phyloP scores from a whole-genome alignment of 306 rosid species.

The Cucurbita argyrosperma region DNA sequence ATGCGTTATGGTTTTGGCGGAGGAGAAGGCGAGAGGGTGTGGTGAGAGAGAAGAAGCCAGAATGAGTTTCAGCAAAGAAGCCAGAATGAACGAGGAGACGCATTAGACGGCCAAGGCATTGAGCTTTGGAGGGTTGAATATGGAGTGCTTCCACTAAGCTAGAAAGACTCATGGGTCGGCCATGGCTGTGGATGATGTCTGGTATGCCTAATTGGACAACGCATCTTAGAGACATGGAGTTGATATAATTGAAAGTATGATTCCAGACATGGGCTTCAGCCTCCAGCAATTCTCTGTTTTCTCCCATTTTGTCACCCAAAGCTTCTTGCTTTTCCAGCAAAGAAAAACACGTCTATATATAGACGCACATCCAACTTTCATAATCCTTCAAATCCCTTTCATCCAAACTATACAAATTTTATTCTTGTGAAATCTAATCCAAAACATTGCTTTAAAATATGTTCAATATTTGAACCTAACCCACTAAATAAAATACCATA shows the following conservation, averaged over 20 bases:
- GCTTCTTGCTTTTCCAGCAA: not conserved
- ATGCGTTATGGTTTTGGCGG: not conserved
- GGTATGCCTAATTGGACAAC: constrained; percentile 17
- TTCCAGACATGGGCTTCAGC: constrained; percentile 21
- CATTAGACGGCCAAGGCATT: constrained; percentile 22
- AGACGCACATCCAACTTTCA: not conserved
- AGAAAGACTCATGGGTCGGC: constrained; percentile 35
- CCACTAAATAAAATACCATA: no score
- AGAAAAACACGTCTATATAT: not conserved
- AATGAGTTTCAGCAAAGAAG: constrained; percentile 11
- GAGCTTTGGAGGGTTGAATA: constrained; percentile 18
- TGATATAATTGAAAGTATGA: constrained; percentile 6
- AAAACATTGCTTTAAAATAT: no score
- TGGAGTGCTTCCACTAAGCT: constrained; percentile 13
- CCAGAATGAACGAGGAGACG: constrained; percentile 22
- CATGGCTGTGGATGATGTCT: constrained; percentile 26
- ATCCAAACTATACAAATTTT: no score
- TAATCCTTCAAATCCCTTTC: no score
- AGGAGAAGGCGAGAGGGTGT: constrained; percentile 17
- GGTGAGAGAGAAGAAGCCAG: constrained; percentile 8
- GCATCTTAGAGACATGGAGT: constrained; percentile 21
- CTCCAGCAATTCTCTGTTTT: not conserved
- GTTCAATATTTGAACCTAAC: no score
- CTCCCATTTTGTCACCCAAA: not conserved
- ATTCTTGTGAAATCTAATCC: no score